A percentile compares a stretch with the other conserved stretches of the same genome.
phyloP scores from a whole-genome alignment of 2,329 filamentous ascomycete species.

The Lecanicillium sp. region DNA sequence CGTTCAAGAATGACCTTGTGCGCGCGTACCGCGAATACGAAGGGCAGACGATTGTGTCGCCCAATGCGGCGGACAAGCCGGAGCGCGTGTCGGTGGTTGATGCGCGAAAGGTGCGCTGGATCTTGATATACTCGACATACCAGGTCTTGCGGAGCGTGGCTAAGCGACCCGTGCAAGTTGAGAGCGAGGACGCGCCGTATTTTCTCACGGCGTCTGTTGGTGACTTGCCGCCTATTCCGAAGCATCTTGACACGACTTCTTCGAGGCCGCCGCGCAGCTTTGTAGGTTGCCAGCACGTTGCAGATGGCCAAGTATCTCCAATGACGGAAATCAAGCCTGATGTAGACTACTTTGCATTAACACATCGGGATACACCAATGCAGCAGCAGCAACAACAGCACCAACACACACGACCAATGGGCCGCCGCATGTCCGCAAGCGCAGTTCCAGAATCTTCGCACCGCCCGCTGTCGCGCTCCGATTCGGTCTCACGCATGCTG shows the following conservation, averaged over 20 bases:
- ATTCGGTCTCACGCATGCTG: conserved; percentile 21
- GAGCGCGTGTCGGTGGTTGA: conserved; percentile 51
- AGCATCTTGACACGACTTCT: conserved; percentile 16
- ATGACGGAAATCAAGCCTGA: conserved; percentile 42
- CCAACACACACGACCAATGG: neutral
- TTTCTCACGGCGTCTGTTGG: conserved; percentile 36
- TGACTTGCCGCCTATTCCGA: conserved; percentile 38
- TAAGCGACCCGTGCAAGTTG: conserved; percentile 52
- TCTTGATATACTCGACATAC: conserved; percentile 63
- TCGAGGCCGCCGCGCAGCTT: no score
- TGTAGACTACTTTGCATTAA: conserved; percentile 44
- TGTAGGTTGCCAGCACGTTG: no score
- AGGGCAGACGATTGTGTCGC: conserved; percentile 41
- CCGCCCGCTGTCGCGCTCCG: conserved; percentile 15
- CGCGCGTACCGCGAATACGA: conserved; percentile 64
- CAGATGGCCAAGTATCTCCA: neutral
- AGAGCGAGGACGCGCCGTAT: conserved; percentile 49
- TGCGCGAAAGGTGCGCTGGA: conserved; percentile 70
- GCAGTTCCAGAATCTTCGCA: conserved; percentile 8
- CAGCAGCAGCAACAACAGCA: neutral
- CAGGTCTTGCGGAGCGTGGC: conserved; percentile 64
- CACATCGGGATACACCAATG: conserved; percentile 24
- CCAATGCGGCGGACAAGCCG: conserved; percentile 43
- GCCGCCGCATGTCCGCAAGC: conserved; percentile 3
- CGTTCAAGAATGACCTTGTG: conserved; percentile 49